Evolutionary conservation across 768 basidiomycete species (phyloP), one percentile per base, ranked within the genome.

Genomic region (Pleurotus platypus): DNA sequence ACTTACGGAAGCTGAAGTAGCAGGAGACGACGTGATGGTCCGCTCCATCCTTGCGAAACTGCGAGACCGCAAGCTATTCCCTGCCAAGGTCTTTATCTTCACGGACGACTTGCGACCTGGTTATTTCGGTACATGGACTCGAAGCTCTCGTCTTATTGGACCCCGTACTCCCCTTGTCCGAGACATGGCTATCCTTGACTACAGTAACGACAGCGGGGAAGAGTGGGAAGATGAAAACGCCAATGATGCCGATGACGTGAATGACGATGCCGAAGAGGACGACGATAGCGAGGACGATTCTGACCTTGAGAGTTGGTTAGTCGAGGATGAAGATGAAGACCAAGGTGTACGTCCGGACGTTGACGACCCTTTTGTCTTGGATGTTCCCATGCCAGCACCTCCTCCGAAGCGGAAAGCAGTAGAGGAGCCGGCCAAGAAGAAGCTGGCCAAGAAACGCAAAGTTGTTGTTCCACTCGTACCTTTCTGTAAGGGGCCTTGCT

Each of bases 91-190:
- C 2, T 75, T 98, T 40, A 86, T 91, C 58, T 98, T 97, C 70
- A 72, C 77, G 13, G 87, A 88, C 57, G 93, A 98, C 68, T 78
- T 81, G 0, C 84, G 97, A 48, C 96, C 97, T 11, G 94, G 94
- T 1, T 98, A 96, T 70, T 89, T 86, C 64, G 96, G 95, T 18
- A 98, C 97, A 5, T 98, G 92, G 88, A 94, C 94, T 6, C 86
- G 89, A 55, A 83, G 77, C 58, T 95, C 94, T 12, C 77, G 77
- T 15, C 71, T 83, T 35, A 84, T 98, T 58, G 89, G 93, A 0
- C 87, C 94, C 1, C 85, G 97, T 13, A 83, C 80, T 15, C 95
- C 97, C 1, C 88, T 96, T 59, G 84, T 80, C 2, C 82, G 83
- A 61, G 97, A 99, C 64, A 76, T 83, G 9, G 74, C 87, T 1